Evolutionary conservation across 164 flowering plant species (phyloP).

Genomic region (Aristolochia contorta): DNA sequence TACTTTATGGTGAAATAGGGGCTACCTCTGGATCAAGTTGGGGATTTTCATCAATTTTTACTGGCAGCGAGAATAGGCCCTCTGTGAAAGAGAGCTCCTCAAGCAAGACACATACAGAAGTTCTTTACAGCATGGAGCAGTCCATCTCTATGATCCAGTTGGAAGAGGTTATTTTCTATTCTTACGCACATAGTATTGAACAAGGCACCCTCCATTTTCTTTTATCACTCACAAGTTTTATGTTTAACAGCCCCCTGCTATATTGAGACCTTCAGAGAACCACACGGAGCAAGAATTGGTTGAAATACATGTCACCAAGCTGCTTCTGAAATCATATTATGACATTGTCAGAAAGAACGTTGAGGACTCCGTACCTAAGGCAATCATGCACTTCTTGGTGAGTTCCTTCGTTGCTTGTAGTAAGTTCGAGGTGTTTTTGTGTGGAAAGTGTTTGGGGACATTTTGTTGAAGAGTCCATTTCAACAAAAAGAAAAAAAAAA

Average conservation of each 20-base stretch:
- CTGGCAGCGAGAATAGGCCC: slow-evolving; percentile 41
- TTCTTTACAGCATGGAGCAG: slow-evolving; percentile 43
- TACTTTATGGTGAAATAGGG: slow-evolving; percentile 27
- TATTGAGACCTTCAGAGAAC: slow-evolving; percentile 75
- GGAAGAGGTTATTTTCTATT: slow-evolving; percentile 49
- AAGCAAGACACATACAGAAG: slow-evolving; percentile 39
- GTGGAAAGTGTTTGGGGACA: too few species aligned
- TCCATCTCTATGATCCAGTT: slow-evolving; percentile 54
- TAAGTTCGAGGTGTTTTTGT: not conserved
- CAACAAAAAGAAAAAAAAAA: too few species aligned
- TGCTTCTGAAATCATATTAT: slow-evolving; percentile 89
- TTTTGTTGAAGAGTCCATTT: too few species aligned
- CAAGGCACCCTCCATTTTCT: too few species aligned
- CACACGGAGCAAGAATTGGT: slow-evolving; percentile 68
- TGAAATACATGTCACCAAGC: slow-evolving; percentile 67
- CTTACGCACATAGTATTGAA: too few species aligned
- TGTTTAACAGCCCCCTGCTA: slow-evolving; percentile 62
- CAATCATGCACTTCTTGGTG: slow-evolving; percentile 97
- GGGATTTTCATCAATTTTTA: slow-evolving; percentile 90
- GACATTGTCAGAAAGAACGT: slow-evolving; percentile 92
- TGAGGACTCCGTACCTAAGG: slow-evolving; percentile 90
- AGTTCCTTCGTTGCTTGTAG: slow-evolving; percentile 2
- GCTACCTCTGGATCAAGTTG: slow-evolving; percentile 38
- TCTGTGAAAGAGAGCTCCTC: slow-evolving; percentile 34
- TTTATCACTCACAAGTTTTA: too few species aligned